Conservation (phyloP, 768 basidiomycete species). For the Podaxis sp. region DNA sequence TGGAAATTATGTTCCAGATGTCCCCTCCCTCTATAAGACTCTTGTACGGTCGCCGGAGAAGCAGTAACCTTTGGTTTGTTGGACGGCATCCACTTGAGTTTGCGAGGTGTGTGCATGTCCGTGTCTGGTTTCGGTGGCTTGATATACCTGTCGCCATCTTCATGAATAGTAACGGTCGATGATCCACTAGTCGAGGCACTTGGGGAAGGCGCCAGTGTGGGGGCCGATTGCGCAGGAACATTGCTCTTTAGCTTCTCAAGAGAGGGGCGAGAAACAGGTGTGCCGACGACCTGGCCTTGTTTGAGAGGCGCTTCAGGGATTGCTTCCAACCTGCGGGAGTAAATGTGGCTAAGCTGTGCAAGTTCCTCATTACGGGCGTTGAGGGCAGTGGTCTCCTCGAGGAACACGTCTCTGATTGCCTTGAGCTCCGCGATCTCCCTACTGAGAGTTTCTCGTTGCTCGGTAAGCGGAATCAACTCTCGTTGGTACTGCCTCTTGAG, state of each 20-base stretch:
- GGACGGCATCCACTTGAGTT: conserved; percentile 72
- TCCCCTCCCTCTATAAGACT: conserved; percentile 29
- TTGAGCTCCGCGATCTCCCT: conserved; percentile 87
- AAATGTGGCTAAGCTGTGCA: conserved; percentile 81
- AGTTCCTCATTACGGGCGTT: conserved; percentile 93
- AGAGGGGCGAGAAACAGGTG: conserved; percentile 19
- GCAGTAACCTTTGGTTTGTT: conserved; percentile 47
- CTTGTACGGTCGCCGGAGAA: conserved; percentile 25
- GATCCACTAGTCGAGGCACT: conserved; percentile 45
- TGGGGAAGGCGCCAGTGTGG: conserved; percentile 33
- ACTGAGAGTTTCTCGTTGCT: conserved; percentile 73
- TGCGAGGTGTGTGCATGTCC: conserved; percentile 49
- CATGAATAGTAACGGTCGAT: conserved; percentile 43
- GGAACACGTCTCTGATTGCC: conserved; percentile 78
- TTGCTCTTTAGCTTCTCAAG: conserved; percentile 26
- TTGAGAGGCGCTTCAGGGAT: conserved; percentile 35
- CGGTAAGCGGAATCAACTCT: conserved; percentile 81
- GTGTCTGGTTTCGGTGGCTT: conserved; percentile 45
- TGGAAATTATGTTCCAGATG: conserved; percentile 81
- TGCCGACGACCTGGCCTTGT: conserved; percentile 18
- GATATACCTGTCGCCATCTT: conserved; percentile 39
- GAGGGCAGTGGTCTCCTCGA: conserved; percentile 90
- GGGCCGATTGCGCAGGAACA: conserved; percentile 29
- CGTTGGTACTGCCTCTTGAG: conserved; percentile 86
- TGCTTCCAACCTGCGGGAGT: conserved; percentile 73